phyloP scores from a whole-genome alignment of 2,329 filamentous ascomycete species.

The Sclerotinia nivalis region DNA sequence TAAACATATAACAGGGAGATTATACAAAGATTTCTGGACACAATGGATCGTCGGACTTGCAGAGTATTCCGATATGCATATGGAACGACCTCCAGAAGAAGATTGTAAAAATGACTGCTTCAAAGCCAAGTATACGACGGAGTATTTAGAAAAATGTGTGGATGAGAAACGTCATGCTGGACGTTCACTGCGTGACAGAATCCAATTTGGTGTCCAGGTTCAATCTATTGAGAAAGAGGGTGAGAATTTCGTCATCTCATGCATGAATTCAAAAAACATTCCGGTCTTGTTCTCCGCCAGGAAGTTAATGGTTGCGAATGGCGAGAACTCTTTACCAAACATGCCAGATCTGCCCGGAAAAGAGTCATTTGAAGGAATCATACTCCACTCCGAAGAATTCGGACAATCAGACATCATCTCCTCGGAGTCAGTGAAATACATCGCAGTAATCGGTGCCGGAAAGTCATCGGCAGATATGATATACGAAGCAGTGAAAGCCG shows the following conservation, averaged over 20 bases:
- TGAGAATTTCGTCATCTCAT: conserved; percentile 28
- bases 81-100: conserved; percentile 36
- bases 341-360: conserved; percentile 30
- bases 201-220: conserved; percentile 33
- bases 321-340: conserved; percentile 38
- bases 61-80: conserved; percentile 40
- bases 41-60: conserved; percentile 39
- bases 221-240: conserved; percentile 32
- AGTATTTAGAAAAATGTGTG: conserved; percentile 37
- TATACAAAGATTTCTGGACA: conserved; percentile 39
- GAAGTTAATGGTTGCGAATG: conserved; percentile 42
- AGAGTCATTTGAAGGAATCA: conserved; percentile 7
- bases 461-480: conserved; percentile 25
- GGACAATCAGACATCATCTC: conserved; percentile 22
- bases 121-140: conserved; percentile 36
- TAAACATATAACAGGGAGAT: conserved; percentile 28
- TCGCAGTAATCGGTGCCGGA: conserved; percentile 19
- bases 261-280: background rate
- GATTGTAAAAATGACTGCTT: conserved; percentile 36
- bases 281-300: conserved; percentile 16
- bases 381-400: conserved; percentile 21
- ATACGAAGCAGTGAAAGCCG: conserved; percentile 14
- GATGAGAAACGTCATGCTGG: conserved; percentile 26
- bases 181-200: conserved; percentile 34
- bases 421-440: background rate